Percentiles rank a stretch among this genome's conserved stretches.
phyloP scores from a whole-genome alignment of 768 basidiomycete genomes.

The Chalciporus pseudorubinellus region DNA sequence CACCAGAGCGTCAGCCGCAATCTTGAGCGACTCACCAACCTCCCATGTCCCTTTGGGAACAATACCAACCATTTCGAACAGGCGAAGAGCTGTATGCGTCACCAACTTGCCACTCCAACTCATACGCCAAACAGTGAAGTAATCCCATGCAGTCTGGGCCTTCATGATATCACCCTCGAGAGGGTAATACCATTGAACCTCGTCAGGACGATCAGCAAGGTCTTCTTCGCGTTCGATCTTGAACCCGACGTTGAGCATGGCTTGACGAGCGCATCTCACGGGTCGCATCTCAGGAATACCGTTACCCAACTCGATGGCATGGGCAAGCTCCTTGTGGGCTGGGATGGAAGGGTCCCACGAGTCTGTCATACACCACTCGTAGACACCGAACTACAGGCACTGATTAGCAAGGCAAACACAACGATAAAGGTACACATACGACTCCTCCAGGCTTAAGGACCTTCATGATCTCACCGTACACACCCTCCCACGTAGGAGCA shows the following conservation, averaged over 20 bases:
- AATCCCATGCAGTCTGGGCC: conserved; percentile 93
- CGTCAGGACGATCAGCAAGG: conserved; percentile 79
- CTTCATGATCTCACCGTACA: conserved; percentile 90
- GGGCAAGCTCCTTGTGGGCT: conserved; percentile 85
- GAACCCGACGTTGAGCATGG: conserved; percentile 83
- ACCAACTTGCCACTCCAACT: conserved; percentile 83
- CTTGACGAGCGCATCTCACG: conserved; percentile 64
- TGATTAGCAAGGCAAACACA: neutral
- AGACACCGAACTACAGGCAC: conserved; percentile 79
- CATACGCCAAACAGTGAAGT: conserved; percentile 85
- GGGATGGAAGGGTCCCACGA: conserved; percentile 84
- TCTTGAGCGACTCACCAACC: conserved; percentile 84
- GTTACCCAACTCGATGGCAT: conserved; percentile 90
- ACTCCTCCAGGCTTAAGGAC: conserved; percentile 95
- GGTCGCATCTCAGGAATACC: conserved; percentile 98
- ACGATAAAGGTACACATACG: conserved; percentile 47
- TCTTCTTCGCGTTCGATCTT: conserved; percentile 90
- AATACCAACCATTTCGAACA: conserved; percentile 74
- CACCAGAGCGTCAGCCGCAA: conserved; percentile 77
- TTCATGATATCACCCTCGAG: conserved; percentile 91
- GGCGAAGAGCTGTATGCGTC: conserved; percentile 74
- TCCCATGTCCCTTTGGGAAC: conserved; percentile 91
- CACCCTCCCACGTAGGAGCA: conserved; percentile 93
- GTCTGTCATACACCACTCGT: conserved; percentile 99
- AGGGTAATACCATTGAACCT: conserved; percentile 92